Conservation (phyloP, 306 rosid genomes). For the Carpinus fangiana region DNA sequence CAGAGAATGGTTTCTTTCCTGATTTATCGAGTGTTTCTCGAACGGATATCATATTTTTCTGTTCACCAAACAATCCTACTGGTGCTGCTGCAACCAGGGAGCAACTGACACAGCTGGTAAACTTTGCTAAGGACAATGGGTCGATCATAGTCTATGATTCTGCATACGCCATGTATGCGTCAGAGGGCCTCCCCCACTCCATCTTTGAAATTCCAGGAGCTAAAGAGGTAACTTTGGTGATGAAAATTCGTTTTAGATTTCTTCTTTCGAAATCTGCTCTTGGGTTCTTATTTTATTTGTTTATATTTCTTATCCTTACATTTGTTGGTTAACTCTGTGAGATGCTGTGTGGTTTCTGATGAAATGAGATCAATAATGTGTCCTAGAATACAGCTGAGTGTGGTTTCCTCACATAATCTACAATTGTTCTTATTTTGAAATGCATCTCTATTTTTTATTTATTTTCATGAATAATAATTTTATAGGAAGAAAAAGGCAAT, state of each 20-base stretch:
- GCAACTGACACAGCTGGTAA: constrained; percentile 70
- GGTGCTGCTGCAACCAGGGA: constrained; percentile 90
- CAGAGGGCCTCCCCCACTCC: constrained; percentile 85
- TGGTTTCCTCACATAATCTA: background rate
- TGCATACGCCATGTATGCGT: constrained; percentile 89
- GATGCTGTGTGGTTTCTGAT: background rate
- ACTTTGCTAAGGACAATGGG: constrained; percentile 87
- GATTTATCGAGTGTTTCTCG: constrained; percentile 37
- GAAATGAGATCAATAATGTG: background rate
- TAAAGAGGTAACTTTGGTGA: constrained; percentile 57
- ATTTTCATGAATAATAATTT: too few species aligned
- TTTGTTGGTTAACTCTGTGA: background rate
- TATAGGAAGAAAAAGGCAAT: too few species aligned
- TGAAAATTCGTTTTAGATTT: background rate
- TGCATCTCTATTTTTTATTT: background rate
- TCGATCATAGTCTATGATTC: constrained; percentile 87
- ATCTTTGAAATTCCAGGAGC: constrained; percentile 99
- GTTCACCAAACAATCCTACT: constrained; percentile 87
- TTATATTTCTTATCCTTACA: background rate
- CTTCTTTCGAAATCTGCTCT: background rate
- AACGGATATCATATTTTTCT: constrained; percentile 58
- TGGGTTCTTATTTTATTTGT: constrained; percentile 8
- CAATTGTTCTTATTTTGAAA: background rate
- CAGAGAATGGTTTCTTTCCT: constrained; percentile 62
- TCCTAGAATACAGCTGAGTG: background rate